Evolutionary conservation across 306 rosid genomes (phyloP).

Genomic region (Begonia fuchsioides): DNA sequence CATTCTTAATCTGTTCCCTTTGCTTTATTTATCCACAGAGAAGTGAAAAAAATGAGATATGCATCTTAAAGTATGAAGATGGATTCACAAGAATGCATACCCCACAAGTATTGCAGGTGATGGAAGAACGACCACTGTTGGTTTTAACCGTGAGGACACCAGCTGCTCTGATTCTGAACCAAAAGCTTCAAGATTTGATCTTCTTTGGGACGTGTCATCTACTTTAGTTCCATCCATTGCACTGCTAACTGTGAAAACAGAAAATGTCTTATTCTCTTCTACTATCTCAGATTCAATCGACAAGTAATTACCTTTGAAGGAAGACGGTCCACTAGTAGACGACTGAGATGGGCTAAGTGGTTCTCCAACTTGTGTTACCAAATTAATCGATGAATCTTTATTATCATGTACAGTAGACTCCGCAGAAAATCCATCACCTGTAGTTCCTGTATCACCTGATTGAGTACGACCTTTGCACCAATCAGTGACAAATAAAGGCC

Average conservation of each 20-base stretch:
- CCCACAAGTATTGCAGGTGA: slow-evolving; percentile 93
- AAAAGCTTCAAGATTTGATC: slow-evolving; percentile 59
- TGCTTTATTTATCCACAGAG: no score
- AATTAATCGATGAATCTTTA: slow-evolving; percentile 54
- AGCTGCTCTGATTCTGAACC: slow-evolving; percentile 69
- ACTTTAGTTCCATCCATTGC: slow-evolving; percentile 50
- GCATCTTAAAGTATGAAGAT: not conserved
- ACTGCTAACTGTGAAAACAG: slow-evolving; percentile 29
- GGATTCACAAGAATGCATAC: slow-evolving; percentile 25
- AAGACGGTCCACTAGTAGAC: slow-evolving; percentile 63
- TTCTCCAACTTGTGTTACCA: slow-evolving; percentile 27
- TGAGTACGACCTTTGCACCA: slow-evolving; percentile 96
- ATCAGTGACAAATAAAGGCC: slow-evolving; percentile 76
- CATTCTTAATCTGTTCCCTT: no score
- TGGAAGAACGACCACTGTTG: slow-evolving; percentile 66
- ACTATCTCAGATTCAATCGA: slow-evolving; percentile 1
- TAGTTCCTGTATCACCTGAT: slow-evolving; percentile 44
- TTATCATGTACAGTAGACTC: slow-evolving; percentile 73
- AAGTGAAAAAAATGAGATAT: no score
- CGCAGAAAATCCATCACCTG: slow-evolving; percentile 67
- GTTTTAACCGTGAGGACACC: slow-evolving; percentile 47
- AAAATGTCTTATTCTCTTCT: slow-evolving; percentile 9
- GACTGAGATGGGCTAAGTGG: slow-evolving; percentile 89
- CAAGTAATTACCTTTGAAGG: slow-evolving; percentile 50
- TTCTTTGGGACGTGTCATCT: slow-evolving; percentile 75